Percentiles rank a stretch among this genome's conserved stretches.
Evolutionary conservation across 1,284 basidiomycete species (phyloP).

Genomic region (Puccinia coronata): DNA sequence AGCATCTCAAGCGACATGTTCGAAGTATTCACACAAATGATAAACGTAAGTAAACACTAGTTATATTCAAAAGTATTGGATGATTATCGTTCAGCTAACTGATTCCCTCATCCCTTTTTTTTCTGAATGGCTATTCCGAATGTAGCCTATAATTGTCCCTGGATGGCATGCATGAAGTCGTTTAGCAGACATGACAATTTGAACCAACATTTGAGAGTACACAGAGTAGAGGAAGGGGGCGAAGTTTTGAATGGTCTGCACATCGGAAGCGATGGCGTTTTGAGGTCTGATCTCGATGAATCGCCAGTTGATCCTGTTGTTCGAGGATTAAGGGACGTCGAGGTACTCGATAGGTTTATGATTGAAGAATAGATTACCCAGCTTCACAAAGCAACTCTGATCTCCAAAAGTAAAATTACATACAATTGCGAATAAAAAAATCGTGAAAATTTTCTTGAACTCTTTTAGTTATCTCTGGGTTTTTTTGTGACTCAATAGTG

Average conservation of each 20-base stretch:
- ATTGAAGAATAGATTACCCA: slow-evolving; percentile 20
- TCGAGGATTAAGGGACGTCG: slow-evolving; percentile 36
- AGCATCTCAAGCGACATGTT: slow-evolving; percentile 76
- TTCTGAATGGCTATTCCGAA: background rate
- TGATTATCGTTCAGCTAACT: slow-evolving; percentile 4
- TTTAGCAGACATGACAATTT: slow-evolving; percentile 48
- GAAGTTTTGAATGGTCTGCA: slow-evolving; percentile 45
- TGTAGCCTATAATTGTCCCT: slow-evolving; percentile 47
- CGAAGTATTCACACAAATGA: slow-evolving; percentile 77
- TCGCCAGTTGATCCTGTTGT: slow-evolving; percentile 23
- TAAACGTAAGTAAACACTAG: slow-evolving; percentile 66
- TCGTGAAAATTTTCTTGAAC: background rate
- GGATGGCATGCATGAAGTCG: slow-evolving; percentile 45
- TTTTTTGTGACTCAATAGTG: background rate
- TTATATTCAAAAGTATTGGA: background rate
- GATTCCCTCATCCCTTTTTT: slow-evolving; percentile 1
- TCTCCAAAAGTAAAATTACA: slow-evolving; percentile 3
- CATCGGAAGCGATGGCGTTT: slow-evolving; percentile 35
- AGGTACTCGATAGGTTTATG: slow-evolving; percentile 32
- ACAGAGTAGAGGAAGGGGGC: slow-evolving; percentile 36
- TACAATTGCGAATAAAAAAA: background rate
- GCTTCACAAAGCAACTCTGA: background rate
- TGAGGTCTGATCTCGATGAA: slow-evolving; percentile 42
- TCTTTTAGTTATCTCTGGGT: slow-evolving; percentile 2
- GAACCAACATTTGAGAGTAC: slow-evolving; percentile 53